phyloP scores from a whole-genome alignment of 2,329 filamentous ascomycete species.

The Diaporthe capsici region DNA sequence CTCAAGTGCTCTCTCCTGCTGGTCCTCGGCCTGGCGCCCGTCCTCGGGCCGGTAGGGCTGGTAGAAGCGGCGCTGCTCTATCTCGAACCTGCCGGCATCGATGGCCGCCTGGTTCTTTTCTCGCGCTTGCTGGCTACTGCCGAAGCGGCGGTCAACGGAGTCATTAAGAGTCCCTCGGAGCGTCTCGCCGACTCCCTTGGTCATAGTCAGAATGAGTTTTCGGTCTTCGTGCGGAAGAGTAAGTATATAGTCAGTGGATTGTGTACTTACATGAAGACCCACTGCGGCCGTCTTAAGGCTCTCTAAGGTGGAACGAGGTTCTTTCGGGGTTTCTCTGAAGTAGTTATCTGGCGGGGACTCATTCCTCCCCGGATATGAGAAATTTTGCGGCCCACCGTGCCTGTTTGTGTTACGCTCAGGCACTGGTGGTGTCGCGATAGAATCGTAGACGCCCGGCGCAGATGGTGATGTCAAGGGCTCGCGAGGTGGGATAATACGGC shows the following conservation, averaged over 20 bases:
- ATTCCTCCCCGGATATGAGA: constrained; percentile 25
- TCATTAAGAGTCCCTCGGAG: constrained; percentile 18
- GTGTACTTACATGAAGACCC: not conserved
- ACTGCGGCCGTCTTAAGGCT: constrained; percentile 15
- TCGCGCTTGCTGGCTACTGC: constrained; percentile 16
- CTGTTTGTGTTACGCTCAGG: constrained; percentile 22
- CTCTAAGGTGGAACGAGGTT: constrained; percentile 8
- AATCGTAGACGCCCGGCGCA: not conserved
- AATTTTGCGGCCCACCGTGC: constrained; percentile 1
- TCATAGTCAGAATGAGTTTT: not conserved
- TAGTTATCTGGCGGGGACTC: constrained; percentile 5
- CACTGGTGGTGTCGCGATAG: constrained; percentile 13
- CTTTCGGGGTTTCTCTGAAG: not conserved
- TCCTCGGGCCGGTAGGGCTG: constrained; percentile 22
- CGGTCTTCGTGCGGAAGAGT: not conserved
- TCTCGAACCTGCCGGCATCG: constrained; percentile 19
- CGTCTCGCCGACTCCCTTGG: constrained; percentile 17
- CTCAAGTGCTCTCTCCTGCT: constrained; percentile 86
- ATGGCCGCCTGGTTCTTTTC: constrained; percentile 28
- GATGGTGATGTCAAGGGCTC: constrained; percentile 16
- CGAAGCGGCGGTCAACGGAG: constrained; percentile 21
- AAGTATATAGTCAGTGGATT: no score
- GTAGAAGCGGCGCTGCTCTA: constrained; percentile 26
- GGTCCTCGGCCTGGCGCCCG: not conserved
- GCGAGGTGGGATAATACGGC: constrained; percentile 8